A percentile compares a stretch with the other conserved stretches of the same genome.
These are phyloP conservation scores for Metschnikowia vanudenii DNA, from an alignment of 805 yeast species.

Conservation along the genomic window DNA sequence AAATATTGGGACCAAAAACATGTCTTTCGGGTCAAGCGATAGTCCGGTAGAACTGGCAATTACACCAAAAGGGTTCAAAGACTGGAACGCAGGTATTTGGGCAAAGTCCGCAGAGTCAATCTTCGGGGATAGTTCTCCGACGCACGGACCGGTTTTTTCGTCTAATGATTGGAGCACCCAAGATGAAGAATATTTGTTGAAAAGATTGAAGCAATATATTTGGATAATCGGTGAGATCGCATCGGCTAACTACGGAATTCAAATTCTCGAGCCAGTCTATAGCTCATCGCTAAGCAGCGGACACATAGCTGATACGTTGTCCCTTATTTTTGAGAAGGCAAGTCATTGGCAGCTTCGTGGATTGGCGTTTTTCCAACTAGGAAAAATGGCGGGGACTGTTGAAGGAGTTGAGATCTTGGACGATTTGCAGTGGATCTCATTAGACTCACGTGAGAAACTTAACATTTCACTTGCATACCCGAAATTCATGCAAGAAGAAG, in stretches of 20 bases:
- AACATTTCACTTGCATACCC: conserved; percentile 18
- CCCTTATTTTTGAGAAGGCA: conserved; percentile 35
- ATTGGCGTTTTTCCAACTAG: conserved; percentile 73
- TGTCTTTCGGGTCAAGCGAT: conserved; percentile 3
- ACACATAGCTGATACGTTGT: conserved; percentile 47
- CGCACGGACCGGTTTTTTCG: background rate
- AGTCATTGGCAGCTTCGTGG: conserved; percentile 62
- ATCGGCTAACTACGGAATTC: conserved; percentile 66
- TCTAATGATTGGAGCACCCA: background rate
- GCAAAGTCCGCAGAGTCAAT: conserved; percentile 7
- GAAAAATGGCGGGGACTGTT: conserved; percentile 65
- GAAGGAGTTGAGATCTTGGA: conserved; percentile 86
- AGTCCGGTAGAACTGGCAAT: conserved; percentile 7
- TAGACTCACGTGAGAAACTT: conserved; percentile 1
- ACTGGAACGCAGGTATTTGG: conserved; percentile 8
- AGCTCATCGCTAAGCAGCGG: conserved; percentile 20
- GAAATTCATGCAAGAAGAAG: conserved; percentile 14
- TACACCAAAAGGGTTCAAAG: conserved; percentile 3
- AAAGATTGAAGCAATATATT: conserved; percentile 64
- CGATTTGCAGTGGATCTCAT: conserved; percentile 65
- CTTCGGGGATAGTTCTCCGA: conserved; percentile 4
- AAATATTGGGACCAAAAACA: background rate
- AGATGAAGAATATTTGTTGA: conserved; percentile 17
- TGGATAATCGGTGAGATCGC: conserved; percentile 91
- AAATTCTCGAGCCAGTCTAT: conserved; percentile 35